Evolutionary conservation across 1,284 basidiomycete species (phyloP), one percentile per base, ranked within the genome.

Genomic region (Testicularia cyperi): DNA sequence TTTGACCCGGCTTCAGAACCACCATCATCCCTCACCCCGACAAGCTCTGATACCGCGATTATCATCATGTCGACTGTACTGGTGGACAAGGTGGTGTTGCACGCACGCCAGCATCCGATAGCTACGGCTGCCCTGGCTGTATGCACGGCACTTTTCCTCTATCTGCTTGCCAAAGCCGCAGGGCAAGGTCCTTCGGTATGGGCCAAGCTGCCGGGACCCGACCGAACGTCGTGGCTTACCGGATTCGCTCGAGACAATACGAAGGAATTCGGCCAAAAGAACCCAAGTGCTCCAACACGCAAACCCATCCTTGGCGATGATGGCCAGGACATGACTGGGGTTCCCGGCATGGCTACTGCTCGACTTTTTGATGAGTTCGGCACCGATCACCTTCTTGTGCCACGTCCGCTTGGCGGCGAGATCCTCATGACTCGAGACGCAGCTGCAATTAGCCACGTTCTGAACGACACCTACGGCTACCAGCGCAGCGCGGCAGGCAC

Each of bases 391-490:
- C 32, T 63, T 15, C 34, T 63, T 16, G 49, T 52, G 21, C 60
- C 60, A 3, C 54, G 54, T 15, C 54, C 54, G 2, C 25, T 63
- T 21, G 60, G 54, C 12, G 54, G 45, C 26, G 60, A 63, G 26
- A 39, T 63, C 7, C 45, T 63, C 34, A 21, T 58, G 36, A 63
- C 60, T 6, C 21, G 60, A 18, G 60, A 63, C 19, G 54, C 54
- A 16, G 49, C 60, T 7, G 44, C 49, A 2, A 63, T 63, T 35
- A 63, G 54, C 40, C 45, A 57, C 21, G 38, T 63, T 18, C 49
- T 63, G 19, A 48, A 44, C 33, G 60, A 63, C 37, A 54, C 38
- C 38, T 57, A 56, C 49, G 44, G 44, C 36, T 63, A 49, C 29
- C 33, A 35, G 10, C 42, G 60, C 12, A 54, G 46, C 31, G 13